These are phyloP conservation scores for Reticulascus tulasneorum DNA, from an alignment of 2,329 filamentous ascomycete genomes.

Conservation along the genomic window DNA sequence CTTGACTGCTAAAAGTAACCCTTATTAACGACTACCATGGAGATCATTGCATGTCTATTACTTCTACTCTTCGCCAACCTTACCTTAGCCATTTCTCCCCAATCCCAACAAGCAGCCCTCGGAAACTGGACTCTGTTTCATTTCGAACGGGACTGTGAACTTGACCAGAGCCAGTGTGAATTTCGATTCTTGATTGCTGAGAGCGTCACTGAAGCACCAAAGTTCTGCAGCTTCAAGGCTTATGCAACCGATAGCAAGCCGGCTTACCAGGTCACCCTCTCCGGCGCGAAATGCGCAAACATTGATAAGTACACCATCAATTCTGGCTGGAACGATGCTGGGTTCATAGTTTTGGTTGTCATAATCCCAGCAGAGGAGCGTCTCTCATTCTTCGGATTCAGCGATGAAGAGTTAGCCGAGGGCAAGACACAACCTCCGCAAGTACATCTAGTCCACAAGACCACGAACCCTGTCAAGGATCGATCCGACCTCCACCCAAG, in stretches of 20 bases:
- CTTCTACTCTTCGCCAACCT: neutral
- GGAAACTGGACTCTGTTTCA: slow-evolving; percentile 4
- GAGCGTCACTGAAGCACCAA: neutral
- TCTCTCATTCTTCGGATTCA: slow-evolving; percentile 1
- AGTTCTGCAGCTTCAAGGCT: slow-evolving; percentile 4
- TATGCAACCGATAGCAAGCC: neutral
- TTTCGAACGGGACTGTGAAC: slow-evolving; percentile 2
- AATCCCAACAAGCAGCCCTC: neutral
- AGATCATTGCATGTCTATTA: neutral
- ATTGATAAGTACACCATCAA: neutral
- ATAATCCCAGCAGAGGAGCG: slow-evolving; percentile 1
- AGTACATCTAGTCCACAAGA: neutral
- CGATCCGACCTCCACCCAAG: neutral
- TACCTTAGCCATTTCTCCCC: neutral
- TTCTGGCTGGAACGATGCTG: slow-evolving; percentile 6
- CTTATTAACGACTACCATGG: no score
- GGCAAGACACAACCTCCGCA: neutral
- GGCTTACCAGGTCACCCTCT: slow-evolving; percentile 3
- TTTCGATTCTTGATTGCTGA: slow-evolving; percentile 8
- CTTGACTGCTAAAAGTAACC: no score
- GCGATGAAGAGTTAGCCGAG: neutral
- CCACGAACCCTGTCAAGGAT: slow-evolving; percentile 1
- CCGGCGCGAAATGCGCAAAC: neutral
- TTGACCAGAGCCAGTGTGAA: slow-evolving; percentile 2
- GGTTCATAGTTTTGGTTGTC: neutral